Evolutionary conservation across 176 grass and related monocot genomes (phyloP).

Genomic region (Oryza meridionalis): DNA sequence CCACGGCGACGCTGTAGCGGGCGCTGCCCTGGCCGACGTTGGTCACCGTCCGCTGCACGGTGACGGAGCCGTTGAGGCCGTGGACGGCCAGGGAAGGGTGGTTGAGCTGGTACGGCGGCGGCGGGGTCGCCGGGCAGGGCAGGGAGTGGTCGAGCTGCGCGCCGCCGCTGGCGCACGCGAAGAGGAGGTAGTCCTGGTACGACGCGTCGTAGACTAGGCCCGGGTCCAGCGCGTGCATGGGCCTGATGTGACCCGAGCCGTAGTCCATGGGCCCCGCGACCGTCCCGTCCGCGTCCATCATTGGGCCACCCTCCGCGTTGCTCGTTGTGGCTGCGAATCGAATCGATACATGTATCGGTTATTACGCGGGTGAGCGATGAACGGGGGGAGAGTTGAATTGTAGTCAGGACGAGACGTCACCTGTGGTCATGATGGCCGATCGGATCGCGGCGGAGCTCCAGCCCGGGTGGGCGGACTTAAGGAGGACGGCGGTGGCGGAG

Average conservation of each 20-base stretch:
- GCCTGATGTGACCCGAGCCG: slow-evolving; percentile 78
- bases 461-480: slow-evolving; percentile 68
- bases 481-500: slow-evolving; percentile 65
- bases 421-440: slow-evolving; percentile 94
- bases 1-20: slow-evolving; percentile 52
- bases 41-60: slow-evolving; percentile 75
- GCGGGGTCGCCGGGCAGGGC: slow-evolving; percentile 61
- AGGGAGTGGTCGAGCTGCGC: slow-evolving; percentile 59
- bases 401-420: slow-evolving; percentile 32
- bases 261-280: slow-evolving; percentile 69
- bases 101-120: slow-evolving; percentile 63
- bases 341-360: neutral
- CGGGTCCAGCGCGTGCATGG: slow-evolving; percentile 73
- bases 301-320: slow-evolving; percentile 55
- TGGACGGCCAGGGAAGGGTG: slow-evolving; percentile 75
- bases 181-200: slow-evolving; percentile 85
- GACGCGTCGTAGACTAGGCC: slow-evolving; percentile 86
- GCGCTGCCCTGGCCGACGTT: slow-evolving; percentile 56
- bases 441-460: slow-evolving; percentile 90
- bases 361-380: neutral
- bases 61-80: slow-evolving; percentile 47
- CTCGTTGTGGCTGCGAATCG: slow-evolving; percentile 42
- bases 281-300: slow-evolving; percentile 56
- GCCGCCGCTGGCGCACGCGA: slow-evolving; percentile 62
- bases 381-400: neutral